Percentiles rank a stretch among this genome's conserved stretches.
Conservation (phyloP, 73 alveolate species). For the Urostyla sp. region DNA sequence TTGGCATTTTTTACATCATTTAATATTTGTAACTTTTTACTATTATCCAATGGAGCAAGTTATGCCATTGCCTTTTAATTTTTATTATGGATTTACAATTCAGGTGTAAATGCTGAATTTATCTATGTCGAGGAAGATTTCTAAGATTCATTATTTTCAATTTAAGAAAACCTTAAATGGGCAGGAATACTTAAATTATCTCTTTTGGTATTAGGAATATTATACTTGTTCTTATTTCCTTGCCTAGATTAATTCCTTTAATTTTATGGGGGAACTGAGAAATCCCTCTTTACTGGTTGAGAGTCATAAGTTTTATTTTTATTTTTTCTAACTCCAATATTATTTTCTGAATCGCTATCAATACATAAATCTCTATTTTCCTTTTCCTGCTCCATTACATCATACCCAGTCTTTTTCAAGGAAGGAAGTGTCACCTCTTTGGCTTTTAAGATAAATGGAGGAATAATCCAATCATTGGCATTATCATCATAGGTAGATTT, state of each 20-base stretch:
- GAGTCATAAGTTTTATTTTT: background rate
- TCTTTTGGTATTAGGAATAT: background rate
- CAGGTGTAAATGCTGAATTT: constrained; percentile 9
- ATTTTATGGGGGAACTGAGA: background rate
- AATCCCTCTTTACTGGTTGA: background rate
- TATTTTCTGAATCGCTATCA: background rate
- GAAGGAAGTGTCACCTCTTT: constrained; percentile 61
- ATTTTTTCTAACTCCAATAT: background rate
- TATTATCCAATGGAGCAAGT: constrained; percentile 32
- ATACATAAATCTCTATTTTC: constrained; percentile 49
- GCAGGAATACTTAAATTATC: background rate
- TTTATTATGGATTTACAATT: background rate
- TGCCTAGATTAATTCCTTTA: constrained; percentile 2
- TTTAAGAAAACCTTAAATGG: constrained; percentile 5
- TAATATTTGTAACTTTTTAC: too few species aligned
- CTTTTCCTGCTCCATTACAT: constrained; percentile 49
- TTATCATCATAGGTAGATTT: constrained; percentile 47
- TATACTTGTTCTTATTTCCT: background rate
- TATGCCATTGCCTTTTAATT: constrained; percentile 25
- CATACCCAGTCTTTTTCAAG: constrained; percentile 13
- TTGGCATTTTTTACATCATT: too few species aligned
- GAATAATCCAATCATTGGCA: constrained; percentile 44
- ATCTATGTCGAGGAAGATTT: background rate
- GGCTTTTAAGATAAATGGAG: constrained; percentile 25
- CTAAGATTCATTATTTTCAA: background rate